Percentiles rank a stretch among this genome's conserved stretches.
phyloP scores from a whole-genome alignment of 2,329 filamentous ascomycete species.

The Phialemoniopsis sp. region DNA sequence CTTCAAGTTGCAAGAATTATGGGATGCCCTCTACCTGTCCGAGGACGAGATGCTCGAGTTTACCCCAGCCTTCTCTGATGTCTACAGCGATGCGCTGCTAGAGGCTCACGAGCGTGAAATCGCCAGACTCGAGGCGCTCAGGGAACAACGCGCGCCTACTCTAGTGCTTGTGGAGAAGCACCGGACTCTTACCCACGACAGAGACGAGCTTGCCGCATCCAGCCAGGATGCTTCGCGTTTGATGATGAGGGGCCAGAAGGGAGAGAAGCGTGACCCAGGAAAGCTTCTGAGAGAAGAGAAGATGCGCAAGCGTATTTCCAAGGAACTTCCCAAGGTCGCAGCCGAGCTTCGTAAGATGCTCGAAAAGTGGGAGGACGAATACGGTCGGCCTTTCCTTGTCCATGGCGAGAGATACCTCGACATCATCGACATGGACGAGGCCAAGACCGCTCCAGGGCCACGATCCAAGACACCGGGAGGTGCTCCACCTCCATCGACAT shows the following conservation, averaged over 20 bases:
- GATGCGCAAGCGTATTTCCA: conserved; percentile 95
- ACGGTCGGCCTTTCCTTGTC: conserved; percentile 87
- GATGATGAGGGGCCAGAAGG: conserved; percentile 87
- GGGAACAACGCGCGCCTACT: conserved; percentile 82
- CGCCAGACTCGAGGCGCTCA: conserved; percentile 71
- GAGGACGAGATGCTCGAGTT: conserved; percentile 99
- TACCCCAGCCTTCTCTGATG: conserved; percentile 92
- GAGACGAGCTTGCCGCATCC: conserved; percentile 81
- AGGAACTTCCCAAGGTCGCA: conserved; percentile 90
- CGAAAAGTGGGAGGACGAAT: conserved; percentile 88
- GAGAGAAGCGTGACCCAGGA: conserved; percentile 89
- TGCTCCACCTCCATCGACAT: conserved; percentile 45
- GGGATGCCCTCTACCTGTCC: conserved; percentile 90
- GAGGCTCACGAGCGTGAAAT: conserved; percentile 95
- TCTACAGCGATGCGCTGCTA: conserved; percentile 91
- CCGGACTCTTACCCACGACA: conserved; percentile 76
- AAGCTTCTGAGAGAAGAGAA: conserved; percentile 95
- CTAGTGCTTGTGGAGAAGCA: conserved; percentile 81
- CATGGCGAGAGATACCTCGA: conserved; percentile 91
- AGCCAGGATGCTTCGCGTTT: conserved; percentile 93
- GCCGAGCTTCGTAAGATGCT: conserved; percentile 81
- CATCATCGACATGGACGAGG: conserved; percentile 63
- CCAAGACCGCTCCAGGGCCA: conserved; percentile 55
- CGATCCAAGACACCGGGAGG: conserved; percentile 71
- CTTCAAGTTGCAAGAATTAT: conserved; percentile 86